Evolutionary conservation across 2,329 filamentous ascomycete species (phyloP).

Genomic region (Aplosporella prunicola): DNA sequence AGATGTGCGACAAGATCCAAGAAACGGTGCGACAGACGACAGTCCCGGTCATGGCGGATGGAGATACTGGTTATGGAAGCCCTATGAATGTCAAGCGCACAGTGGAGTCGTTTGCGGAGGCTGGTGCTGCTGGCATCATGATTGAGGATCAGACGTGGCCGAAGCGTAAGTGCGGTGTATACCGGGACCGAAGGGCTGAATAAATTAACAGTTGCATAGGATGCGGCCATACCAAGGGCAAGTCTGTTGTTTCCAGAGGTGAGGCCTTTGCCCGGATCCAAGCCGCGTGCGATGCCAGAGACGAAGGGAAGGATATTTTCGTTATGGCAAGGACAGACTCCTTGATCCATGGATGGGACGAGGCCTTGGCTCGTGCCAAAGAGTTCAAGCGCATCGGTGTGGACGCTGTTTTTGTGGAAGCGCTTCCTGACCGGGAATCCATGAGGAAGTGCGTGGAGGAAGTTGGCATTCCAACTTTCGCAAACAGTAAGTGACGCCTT

Average conservation of each 20-base stretch:
- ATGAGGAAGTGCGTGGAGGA: slow-evolving; percentile 31
- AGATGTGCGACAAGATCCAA: slow-evolving; percentile 39
- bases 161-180: slow-evolving; percentile 37
- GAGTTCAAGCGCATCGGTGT: slow-evolving; percentile 37
- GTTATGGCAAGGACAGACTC: slow-evolving; percentile 39
- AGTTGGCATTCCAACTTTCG: slow-evolving; percentile 32
- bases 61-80: slow-evolving; percentile 41
- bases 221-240: slow-evolving; percentile 40
- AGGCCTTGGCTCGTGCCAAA: slow-evolving; percentile 33
- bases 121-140: slow-evolving; percentile 31
- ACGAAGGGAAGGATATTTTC: slow-evolving; percentile 38
- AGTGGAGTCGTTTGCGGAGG: slow-evolving; percentile 35
- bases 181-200: too few species aligned
- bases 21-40: slow-evolving; percentile 30
- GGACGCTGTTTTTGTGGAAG: slow-evolving; percentile 39
- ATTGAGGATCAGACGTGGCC: slow-evolving; percentile 44
- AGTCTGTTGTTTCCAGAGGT: slow-evolving; percentile 35
- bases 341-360: slow-evolving; percentile 35
- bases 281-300: slow-evolving; percentile 38
- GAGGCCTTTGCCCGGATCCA: slow-evolving; percentile 40
- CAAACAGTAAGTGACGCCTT: slow-evolving; percentile 23
- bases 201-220: too few species aligned
- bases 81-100: slow-evolving; percentile 40
- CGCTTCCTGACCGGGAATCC: slow-evolving; percentile 33
- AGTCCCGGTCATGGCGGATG: slow-evolving; percentile 38